These are phyloP conservation scores for Cyclostephanos tholiformis DNA, from an alignment of 108 stramenopile species.

Conservation along the genomic window DNA sequence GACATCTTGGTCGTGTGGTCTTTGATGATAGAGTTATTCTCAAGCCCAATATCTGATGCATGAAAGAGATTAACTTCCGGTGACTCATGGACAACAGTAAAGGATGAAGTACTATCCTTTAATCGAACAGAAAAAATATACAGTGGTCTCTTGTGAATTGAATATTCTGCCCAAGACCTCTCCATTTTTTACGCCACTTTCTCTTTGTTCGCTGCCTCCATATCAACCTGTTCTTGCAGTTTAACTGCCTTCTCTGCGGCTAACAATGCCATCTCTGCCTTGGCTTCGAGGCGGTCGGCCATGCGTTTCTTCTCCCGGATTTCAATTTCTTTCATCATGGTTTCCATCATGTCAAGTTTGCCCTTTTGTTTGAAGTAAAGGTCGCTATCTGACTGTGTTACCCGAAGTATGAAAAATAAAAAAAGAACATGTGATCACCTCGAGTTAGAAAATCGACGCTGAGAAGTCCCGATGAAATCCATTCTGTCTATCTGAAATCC, in stretches of 20 bases:
- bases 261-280: slow-evolving; percentile 83
- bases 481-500: background rate
- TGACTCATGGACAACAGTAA: background rate
- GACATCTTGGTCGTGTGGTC: background rate
- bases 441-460: background rate
- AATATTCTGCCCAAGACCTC: background rate
- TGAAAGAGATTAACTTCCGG: background rate
- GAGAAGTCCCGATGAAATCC: background rate
- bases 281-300: slow-evolving; percentile 94
- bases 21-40: background rate
- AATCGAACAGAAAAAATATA: slow-evolving; percentile 14
- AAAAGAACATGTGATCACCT: slow-evolving; percentile 1
- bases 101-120: background rate
- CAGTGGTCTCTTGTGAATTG: background rate
- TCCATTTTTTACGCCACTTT: background rate
- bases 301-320: slow-evolving; percentile 97
- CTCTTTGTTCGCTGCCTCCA: background rate
- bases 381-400: slow-evolving; percentile 78
- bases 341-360: slow-evolving; percentile 95
- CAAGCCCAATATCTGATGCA: background rate
- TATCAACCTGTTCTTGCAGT: slow-evolving; percentile 62
- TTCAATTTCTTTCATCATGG: slow-evolving; percentile 98
- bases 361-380: slow-evolving; percentile 82
- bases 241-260: slow-evolving; percentile 81
- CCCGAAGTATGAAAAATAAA: slow-evolving; percentile 8